phyloP scores from a whole-genome alignment of 495 filamentous ascomycete genomes.

The Hyaloscypha finlandica region DNA sequence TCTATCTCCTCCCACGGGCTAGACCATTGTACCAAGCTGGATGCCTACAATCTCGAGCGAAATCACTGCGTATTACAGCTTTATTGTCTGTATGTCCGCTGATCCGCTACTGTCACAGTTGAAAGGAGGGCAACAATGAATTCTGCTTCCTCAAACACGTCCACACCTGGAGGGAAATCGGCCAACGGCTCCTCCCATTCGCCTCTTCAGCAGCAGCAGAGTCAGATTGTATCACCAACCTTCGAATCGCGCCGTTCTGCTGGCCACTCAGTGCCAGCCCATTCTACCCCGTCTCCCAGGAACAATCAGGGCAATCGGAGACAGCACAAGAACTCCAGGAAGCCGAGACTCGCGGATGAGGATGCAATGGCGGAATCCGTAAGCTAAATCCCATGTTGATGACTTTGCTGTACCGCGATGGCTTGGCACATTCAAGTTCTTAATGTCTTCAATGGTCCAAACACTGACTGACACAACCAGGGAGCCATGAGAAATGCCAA shows the following conservation, averaged over 20 bases:
- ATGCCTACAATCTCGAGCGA: background rate
- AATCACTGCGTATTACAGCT: conserved; percentile 4
- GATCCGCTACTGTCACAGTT: background rate
- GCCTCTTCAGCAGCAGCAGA: conserved; percentile 29
- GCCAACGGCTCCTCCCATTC: conserved; percentile 28
- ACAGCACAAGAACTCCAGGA: conserved; percentile 65
- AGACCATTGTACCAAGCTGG: background rate
- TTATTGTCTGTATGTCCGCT: conserved; percentile 15
- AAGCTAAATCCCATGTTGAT: conserved; percentile 29
- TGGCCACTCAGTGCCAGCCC: conserved; percentile 53
- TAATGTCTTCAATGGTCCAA: background rate
- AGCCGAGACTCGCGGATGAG: conserved; percentile 57
- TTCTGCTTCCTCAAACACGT: conserved; percentile 31
- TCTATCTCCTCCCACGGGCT: background rate
- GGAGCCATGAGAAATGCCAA: conserved; percentile 80
- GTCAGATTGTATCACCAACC: conserved; percentile 36
- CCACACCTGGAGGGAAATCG: conserved; percentile 29
- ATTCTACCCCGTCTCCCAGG: conserved; percentile 53
- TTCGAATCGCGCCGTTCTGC: conserved; percentile 63
- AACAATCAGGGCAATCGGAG: conserved; percentile 76
- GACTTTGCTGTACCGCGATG: background rate
- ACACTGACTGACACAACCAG: conserved; percentile 38
- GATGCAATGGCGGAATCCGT: conserved; percentile 83
- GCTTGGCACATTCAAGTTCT: background rate
- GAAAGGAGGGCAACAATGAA: conserved; percentile 29